A percentile compares a stretch with the other conserved stretches of the same genome.
These are phyloP conservation scores for Rhododendron mucronatum DNA, from an alignment of 148 eudicot genomes.

Conservation along the genomic window DNA sequence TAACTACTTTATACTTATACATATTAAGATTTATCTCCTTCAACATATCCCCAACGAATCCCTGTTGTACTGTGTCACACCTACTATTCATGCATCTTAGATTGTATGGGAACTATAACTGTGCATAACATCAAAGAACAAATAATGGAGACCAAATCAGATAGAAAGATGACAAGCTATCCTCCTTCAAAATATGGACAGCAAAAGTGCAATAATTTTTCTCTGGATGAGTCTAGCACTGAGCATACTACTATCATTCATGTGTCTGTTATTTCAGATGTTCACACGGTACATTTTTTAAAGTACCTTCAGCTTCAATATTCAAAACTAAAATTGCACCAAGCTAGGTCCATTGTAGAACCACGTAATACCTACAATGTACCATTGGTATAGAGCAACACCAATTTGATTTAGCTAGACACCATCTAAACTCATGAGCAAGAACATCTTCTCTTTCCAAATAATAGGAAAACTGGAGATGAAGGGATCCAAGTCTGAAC, in stretches of 20 bases:
- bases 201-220: neutral
- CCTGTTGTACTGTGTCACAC: neutral
- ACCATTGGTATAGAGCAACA: neutral
- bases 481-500: neutral
- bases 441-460: neutral
- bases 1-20: neutral
- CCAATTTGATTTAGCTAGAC: neutral
- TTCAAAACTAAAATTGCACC: neutral
- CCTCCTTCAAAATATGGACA: neutral
- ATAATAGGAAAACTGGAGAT: neutral
- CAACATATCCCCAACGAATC: neutral
- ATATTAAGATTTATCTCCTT: neutral
- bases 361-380: neutral
- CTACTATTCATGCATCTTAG: neutral
- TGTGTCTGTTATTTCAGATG: neutral
- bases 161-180: neutral
- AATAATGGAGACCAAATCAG: slow-evolving; percentile 1
- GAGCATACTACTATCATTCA: neutral
- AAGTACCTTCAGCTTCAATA: neutral
- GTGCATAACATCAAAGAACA: neutral
- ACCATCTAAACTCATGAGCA: neutral
- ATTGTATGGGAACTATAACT: neutral
- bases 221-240: neutral
- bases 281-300: neutral
- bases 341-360: neutral